phyloP scores from a whole-genome alignment of 2,329 filamentous ascomycete species.

The Samsoniella hepiali region DNA sequence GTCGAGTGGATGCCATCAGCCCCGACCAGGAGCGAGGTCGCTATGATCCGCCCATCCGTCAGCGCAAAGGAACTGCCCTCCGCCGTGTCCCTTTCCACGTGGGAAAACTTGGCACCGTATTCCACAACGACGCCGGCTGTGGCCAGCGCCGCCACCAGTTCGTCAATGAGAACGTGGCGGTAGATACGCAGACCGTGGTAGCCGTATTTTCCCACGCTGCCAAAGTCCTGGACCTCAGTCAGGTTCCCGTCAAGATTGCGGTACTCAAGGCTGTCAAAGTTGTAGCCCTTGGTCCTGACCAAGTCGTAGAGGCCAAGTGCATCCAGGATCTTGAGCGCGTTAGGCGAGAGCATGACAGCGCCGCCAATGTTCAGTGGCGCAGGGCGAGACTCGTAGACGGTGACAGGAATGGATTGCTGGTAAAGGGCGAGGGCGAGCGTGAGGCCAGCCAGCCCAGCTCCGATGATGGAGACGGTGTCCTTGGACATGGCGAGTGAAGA shows the following conservation, averaged over 20 bases:
- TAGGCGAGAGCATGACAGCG: slow-evolving; percentile 58
- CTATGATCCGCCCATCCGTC: slow-evolving; percentile 39
- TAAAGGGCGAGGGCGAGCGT: slow-evolving; percentile 53
- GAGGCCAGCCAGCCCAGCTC: slow-evolving; percentile 45
- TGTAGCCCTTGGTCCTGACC: slow-evolving; percentile 44
- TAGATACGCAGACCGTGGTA: slow-evolving; percentile 55
- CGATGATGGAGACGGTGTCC: slow-evolving; percentile 30
- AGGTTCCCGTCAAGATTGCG: slow-evolving; percentile 33
- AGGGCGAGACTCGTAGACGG: slow-evolving; percentile 49
- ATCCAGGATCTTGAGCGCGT: slow-evolving; percentile 54
- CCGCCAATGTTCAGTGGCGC: slow-evolving; percentile 48
- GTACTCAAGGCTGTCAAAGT: slow-evolving; percentile 51
- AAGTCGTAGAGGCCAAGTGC: slow-evolving; percentile 45
- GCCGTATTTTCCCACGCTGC: slow-evolving; percentile 44
- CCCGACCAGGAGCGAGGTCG: slow-evolving; percentile 48
- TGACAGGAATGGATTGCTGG: slow-evolving; percentile 45
- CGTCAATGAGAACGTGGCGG: slow-evolving; percentile 48
- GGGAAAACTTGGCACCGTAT: slow-evolving; percentile 47
- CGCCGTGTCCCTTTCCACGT: slow-evolving; percentile 39
- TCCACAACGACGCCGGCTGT: slow-evolving; percentile 40
- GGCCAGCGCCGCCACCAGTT: slow-evolving; percentile 41
- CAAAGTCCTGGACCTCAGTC: slow-evolving; percentile 46
- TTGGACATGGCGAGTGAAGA: slow-evolving; percentile 2
- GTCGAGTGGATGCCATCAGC: slow-evolving; percentile 59
- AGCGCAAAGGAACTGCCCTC: slow-evolving; percentile 45